A percentile compares a stretch with the other conserved stretches of the same genome.
These are phyloP conservation scores for Lodderomyces theae DNA, from an alignment of 1,139 yeast species.

Conservation along the genomic window DNA sequence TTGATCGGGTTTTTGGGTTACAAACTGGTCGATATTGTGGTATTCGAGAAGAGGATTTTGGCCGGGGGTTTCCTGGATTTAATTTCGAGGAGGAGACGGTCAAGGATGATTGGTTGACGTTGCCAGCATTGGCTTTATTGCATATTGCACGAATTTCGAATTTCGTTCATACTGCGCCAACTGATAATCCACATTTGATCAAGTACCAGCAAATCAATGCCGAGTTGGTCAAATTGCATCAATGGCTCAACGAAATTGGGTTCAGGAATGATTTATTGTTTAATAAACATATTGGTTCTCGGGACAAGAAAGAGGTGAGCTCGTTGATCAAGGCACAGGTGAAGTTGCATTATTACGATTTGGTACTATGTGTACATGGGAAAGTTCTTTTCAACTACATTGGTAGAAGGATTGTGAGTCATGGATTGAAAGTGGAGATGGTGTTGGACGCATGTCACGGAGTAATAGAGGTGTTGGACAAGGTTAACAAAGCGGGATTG, in stretches of 20 bases:
- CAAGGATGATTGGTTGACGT: slow-evolving; percentile 54
- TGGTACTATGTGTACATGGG: slow-evolving; percentile 38
- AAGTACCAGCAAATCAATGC: slow-evolving; percentile 36
- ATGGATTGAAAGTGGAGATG: slow-evolving; percentile 33
- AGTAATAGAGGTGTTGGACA: slow-evolving; percentile 32
- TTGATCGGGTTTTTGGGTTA: slow-evolving; percentile 54
- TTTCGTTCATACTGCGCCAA: slow-evolving; percentile 28
- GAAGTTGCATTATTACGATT: slow-evolving; percentile 42
- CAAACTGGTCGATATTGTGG: slow-evolving; percentile 54
- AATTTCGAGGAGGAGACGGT: slow-evolving; percentile 26
- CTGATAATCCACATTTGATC: slow-evolving; percentile 27
- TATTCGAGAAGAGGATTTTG: slow-evolving; percentile 36
- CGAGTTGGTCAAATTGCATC: slow-evolving; percentile 28
- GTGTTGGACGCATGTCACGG: slow-evolving; percentile 38
- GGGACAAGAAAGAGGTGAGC: slow-evolving; percentile 12
- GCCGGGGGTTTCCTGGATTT: slow-evolving; percentile 32
- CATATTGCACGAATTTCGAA: slow-evolving; percentile 42
- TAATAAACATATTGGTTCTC: slow-evolving; percentile 13
- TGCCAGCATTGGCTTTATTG: slow-evolving; percentile 48
- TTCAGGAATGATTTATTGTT: slow-evolving; percentile 33
- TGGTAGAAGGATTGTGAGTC: slow-evolving; percentile 31
- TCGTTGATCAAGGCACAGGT: slow-evolving; percentile 36
- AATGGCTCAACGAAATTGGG: slow-evolving; percentile 39
- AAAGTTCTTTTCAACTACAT: slow-evolving; percentile 32
- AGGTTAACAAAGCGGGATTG: slow-evolving; percentile 32